Base-by-base conservation (phyloP, 2,329 filamentous ascomycete species). In the Curvularia spicifera region DNA sequence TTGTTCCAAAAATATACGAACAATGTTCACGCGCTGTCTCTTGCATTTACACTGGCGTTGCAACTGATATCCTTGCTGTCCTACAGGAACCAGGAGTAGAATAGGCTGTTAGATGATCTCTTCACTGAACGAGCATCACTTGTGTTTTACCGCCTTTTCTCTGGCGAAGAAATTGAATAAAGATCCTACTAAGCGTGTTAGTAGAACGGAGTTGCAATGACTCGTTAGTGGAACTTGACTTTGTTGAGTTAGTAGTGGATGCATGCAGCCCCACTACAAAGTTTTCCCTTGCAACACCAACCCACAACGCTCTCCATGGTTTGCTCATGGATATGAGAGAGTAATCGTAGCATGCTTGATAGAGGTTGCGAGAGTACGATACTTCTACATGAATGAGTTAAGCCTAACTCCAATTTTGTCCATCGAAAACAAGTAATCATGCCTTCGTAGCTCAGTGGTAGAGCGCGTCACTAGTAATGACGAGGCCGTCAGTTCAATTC, bases 401-500 rank as follows among this genome's bases (percentile, higher is more conserved):
- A 2, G 9, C 8, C 5, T 5, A 33, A 33, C 12, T 8, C 7
- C 22, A 52, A 10, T 15, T 28, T 37, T 13, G n/a, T 29, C 39
- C 49, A 59, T 33, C 29, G 10, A 52, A 43, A 33, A 12, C 10
- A 52, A 15, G 8, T 22, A 44, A 18, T 9, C 9, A 12, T 7
- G 71, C 71, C 69, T 68, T 68, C 69, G 65, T 74, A 67, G 71
- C 71, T 74, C 68, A 74, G 71, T 74, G 71, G 71, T 74, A 75
- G 69, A 75, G 72, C 72, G 72, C 70, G 71, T 72, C 71, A 75
- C 72, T 75, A 75, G 72, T 75, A 75, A 75, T 75, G 72, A 72
- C 71, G 70, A 75, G 72, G 71, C 73, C 72, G 68, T 69, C 69
- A 69, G 72, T 75, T 75, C 72, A 69, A 75, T 73, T 75, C 72